Evolutionary conservation across 2,329 filamentous ascomycete species (phyloP), one percentile per base, ranked within the genome.

Genomic region (Nannizziopsis barbatae): DNA sequence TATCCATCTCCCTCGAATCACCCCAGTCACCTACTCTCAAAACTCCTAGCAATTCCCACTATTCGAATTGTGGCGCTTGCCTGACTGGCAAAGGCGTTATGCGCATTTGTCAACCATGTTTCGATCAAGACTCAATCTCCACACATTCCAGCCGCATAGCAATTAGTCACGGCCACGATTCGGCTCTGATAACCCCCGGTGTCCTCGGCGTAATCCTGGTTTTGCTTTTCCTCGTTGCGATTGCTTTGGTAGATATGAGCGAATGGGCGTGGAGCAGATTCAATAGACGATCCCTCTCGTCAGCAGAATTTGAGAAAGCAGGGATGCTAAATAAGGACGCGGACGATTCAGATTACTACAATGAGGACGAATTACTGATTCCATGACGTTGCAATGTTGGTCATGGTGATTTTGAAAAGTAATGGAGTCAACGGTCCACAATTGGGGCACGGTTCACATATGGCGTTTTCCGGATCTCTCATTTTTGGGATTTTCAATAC

Each of bases 91-190:
- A n/a, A 35, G 30, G 27, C 11, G 15, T 42, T n/a, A 47, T 47
- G 38, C 45, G 45, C 37, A 42, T 47, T 18, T 47, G 45, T 38
- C 27, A 20, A 31, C 45, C 45, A 7, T 47, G 45, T 20, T 42
- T 35, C 38, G 36, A 42, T 15, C 36, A 11, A 5, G 32, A 45
- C 18, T 45, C 42, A 30, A 14, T 38, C 27, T 38, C 43, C 3
- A 8, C 33, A 18, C 17, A 10, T n/a, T 15, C 14, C 7, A 32
- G 14, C 10, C 2, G 7, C 17, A 14, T 18, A 15, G 27, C 15
- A 3, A n/a, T 36, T 10, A 7, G 18, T 31, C 5, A 36, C 10
- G 17, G 9, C 5, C 32, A 42, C 4, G 37, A 43, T 6, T 11
- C 39, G 10, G 37, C 20, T 2, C 12, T 43, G 15, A 11, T 43